These are phyloP conservation scores for Lycium barbarum DNA, from an alignment of 257 asterid genomes.

Conservation along the genomic window DNA sequence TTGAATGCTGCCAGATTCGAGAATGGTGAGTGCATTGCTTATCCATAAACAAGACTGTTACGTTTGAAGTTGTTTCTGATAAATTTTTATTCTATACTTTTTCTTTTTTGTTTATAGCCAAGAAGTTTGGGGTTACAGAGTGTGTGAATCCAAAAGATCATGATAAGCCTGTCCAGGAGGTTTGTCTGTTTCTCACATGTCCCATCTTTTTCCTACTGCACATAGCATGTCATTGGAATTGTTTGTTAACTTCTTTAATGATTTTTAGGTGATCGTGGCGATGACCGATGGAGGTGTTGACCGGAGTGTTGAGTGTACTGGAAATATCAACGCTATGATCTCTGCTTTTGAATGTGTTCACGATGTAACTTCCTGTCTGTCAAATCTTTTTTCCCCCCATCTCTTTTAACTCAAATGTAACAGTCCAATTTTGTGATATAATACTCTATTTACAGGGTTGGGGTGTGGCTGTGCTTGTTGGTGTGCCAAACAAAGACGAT, in stretches of 20 bases:
- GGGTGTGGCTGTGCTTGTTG: conserved; percentile 96
- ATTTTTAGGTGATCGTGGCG: conserved; percentile 65
- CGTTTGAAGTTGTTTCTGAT: not conserved
- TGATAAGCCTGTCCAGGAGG: conserved; percentile 79
- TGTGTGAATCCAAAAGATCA: conserved; percentile 84
- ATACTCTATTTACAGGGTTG: conserved; percentile 60
- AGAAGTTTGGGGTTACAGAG: conserved; percentile 77
- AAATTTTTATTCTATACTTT: not conserved
- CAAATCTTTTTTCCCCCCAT: not conserved
- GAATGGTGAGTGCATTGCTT: conserved; percentile 36
- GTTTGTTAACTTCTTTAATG: not conserved
- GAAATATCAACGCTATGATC: conserved; percentile 78
- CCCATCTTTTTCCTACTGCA: not conserved
- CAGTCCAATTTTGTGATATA: not conserved
- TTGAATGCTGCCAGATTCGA: conserved; percentile 58
- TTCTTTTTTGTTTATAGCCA: conserved; percentile 54
- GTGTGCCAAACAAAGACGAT: conserved; percentile 79
- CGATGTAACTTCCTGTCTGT: conserved; percentile 51
- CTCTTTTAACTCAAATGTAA: not conserved
- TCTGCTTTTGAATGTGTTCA: conserved; percentile 96
- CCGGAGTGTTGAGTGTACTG: conserved; percentile 84
- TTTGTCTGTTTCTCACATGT: conserved; percentile 11
- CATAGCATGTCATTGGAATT: not conserved
- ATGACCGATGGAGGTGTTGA: conserved; percentile 93
- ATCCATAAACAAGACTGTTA: not conserved